Evolutionary conservation across 2,329 filamentous ascomycete genomes (phyloP).

Genomic region (Venturia oleaginea): DNA sequence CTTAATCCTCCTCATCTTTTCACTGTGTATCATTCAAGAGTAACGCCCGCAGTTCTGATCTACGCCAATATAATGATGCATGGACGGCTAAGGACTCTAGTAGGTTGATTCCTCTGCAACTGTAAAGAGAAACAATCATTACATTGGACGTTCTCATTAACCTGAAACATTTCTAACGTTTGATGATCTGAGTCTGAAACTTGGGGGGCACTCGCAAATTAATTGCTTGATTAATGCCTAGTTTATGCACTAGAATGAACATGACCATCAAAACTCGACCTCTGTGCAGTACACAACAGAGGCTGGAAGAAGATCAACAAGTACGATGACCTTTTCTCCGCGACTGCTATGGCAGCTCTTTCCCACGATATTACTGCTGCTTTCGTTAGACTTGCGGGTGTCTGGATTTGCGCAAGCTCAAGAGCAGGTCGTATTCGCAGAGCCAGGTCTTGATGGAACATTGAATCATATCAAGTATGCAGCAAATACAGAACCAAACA

Average conservation of each 20-base stretch:
- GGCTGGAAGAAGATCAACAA: background rate
- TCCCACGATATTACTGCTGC: background rate
- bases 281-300: background rate
- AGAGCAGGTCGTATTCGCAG: background rate
- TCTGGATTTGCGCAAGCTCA: background rate
- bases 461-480: slow-evolving; percentile 5
- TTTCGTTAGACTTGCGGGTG: background rate
- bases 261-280: background rate
- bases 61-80: no score
- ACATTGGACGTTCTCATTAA: background rate
- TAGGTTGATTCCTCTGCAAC: no score
- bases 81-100: no score
- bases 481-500: background rate
- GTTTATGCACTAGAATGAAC: background rate
- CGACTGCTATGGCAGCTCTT: background rate
- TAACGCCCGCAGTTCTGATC: no score
- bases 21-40: no score
- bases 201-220: background rate
- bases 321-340: background rate
- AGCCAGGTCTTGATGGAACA: slow-evolving; percentile 5
- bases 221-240: slow-evolving; percentile 3
- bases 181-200: background rate
- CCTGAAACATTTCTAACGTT: background rate
- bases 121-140: no score
- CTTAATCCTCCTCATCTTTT: no score